Base-by-base conservation (phyloP, 73 alveolate species). In the Urostyla sp. region DNA sequence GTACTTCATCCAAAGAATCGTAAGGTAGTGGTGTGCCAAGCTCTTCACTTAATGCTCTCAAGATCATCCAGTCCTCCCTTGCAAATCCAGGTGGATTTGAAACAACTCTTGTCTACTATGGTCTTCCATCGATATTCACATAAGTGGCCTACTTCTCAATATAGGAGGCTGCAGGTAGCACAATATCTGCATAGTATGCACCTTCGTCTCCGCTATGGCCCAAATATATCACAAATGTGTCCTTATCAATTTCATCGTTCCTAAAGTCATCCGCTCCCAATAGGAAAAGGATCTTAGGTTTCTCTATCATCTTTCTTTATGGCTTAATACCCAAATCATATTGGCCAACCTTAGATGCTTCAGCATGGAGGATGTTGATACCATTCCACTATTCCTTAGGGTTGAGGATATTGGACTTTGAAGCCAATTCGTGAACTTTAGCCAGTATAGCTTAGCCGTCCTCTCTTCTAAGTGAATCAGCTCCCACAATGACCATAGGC, bases 201-300 rank as follows among this genome's bases (percentile, higher is more conserved):
- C 98, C 98, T 80, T 91, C 95, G 67, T 94, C 98, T 32, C 98
- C 98, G 85, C 83, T 92, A 44, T 94, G 94, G 3, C 98, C 98
- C 55, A 84, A 67, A 55, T 94, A 94, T 20, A 94, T 89, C 0
- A 94, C 98, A 58, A 89, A 94, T 0, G 98, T 97, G 53, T 94
- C 98, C 38, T 92, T 94, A 13, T 97, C 96, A 48, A 94, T 88
- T 48, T 91, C 97, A 49, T 90, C 94, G 30, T 89, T 94, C 59
- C 94, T 88, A 75, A 91, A 72, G 57, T 92, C 87, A 75, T 94
- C 98, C 57, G 91, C 88, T 20, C 94, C 98, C 32, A 94, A 73
- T 0, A 94, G 66, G 54, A 80, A 88, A 27, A 94, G 96, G 11
- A 94, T 72, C 73, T 94, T 94, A 18, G 96, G 92, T 31, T 75